Base-by-base conservation (phyloP, 768 basidiomycete species). In the Myochromella boudieri region DNA sequence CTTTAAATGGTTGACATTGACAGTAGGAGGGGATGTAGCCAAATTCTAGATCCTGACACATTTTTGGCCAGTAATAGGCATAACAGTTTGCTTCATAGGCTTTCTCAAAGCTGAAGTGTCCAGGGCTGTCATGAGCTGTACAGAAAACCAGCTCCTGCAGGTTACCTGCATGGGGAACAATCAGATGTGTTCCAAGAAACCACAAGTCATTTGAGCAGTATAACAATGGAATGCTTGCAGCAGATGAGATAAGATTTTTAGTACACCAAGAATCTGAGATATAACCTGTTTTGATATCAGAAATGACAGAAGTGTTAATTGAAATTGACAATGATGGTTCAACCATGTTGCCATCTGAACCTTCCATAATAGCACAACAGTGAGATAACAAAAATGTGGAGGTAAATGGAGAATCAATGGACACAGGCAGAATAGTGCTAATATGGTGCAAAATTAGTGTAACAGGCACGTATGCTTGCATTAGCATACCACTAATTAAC, bases 1-100 rank as follows among this genome's bases (percentile, higher is more conserved):
- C 48, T 47, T 75, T 74, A 55, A 71, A 64, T 0, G 60, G 47
- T 26, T 52, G 50, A 28, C 54, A 55, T 5, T 55, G 47, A 14
- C 6, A 25, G 29, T 51, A 55, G 2, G 26, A 2, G 8, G 52
- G 52, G 14, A 53, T 34, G 29, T 53, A 53, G 5, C 28, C 28
- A 8, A 18, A 4, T 27, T 46, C 29, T 3, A 55, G 37, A 33
- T 55, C 44, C 6, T 25, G 28, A 44, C 65, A 46, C 70, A 72
- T 31, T 14, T 36, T 22, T 6, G 32, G 32, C 32, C 32, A 33
- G 32, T 33, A 33, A n/a, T n/a, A n/a, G n/a, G n/a, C n/a, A n/a
- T n/a, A n/a, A n/a, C n/a, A n/a, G n/a, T n/a, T n/a, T n/a, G n/a
- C n/a, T n/a, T n/a, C n/a, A n/a, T n/a, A n/a, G n/a, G n/a, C n/a